A percentile compares a stretch with the other conserved stretches of the same genome.
These are phyloP conservation scores for Dendrostoma leiphaemia DNA, from an alignment of 2,329 filamentous ascomycete species.

Conservation along the genomic window DNA sequence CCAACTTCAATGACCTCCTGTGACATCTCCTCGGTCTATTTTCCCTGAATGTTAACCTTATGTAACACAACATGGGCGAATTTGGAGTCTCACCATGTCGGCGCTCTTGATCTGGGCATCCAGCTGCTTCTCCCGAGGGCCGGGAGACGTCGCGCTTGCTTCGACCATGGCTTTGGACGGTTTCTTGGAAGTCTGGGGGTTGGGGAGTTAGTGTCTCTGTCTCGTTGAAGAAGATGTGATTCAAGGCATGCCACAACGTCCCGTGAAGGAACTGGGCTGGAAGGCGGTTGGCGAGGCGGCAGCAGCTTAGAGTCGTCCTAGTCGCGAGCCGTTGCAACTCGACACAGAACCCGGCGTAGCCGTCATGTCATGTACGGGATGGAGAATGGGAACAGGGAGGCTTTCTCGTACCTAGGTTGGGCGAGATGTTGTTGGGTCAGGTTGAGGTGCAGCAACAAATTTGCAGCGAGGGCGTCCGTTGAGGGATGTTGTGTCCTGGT, in stretches of 20 bases:
- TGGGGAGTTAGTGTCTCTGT: too few relatives aligned
- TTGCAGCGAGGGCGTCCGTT: not conserved
- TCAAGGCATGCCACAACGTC: not conserved
- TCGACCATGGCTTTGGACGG: slow-evolving; percentile 12
- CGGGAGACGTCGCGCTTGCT: slow-evolving; percentile 36
- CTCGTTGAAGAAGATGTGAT: too few relatives aligned
- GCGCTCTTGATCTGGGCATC: slow-evolving; percentile 96
- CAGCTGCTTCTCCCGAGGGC: slow-evolving; percentile 66
- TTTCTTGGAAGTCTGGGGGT: not conserved
- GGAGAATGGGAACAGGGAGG: not conserved
- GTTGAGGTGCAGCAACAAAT: not conserved
- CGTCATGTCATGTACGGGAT: too few relatives aligned
- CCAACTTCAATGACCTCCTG: slow-evolving; percentile 92
- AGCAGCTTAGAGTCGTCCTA: not conserved
- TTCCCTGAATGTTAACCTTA: slow-evolving; percentile 11
- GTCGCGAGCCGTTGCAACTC: not conserved
- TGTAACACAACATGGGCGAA: not conserved
- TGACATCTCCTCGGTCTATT: slow-evolving; percentile 98
- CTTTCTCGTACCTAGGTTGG: not conserved
- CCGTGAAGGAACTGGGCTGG: not conserved
- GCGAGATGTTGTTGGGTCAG: too few relatives aligned
- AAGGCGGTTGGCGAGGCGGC: not conserved
- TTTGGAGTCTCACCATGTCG: slow-evolving; percentile 76
- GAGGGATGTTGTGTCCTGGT: not conserved
- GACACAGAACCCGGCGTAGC: not conserved